Evolutionary conservation across 2,329 filamentous ascomycete genomes (phyloP).

Genomic region (Triangularia verruculosa): DNA sequence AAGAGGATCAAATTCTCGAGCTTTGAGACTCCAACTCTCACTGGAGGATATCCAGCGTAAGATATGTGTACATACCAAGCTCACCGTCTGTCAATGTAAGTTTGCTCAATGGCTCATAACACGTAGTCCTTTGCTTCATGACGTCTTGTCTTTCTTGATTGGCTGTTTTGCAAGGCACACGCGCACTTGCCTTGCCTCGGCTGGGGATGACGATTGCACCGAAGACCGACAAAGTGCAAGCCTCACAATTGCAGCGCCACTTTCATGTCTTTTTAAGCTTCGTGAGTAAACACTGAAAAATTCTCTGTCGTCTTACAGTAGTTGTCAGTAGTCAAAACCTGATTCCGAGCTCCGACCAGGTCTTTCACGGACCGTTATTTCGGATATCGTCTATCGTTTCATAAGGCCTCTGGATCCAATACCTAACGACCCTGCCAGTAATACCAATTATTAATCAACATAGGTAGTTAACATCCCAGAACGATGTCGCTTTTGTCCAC

Average conservation of each 20-base stretch:
- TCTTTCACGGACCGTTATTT: background rate
- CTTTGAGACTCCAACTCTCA: background rate
- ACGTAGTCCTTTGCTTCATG: background rate
- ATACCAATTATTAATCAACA: background rate
- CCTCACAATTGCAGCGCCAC: background rate
- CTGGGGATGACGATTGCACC: background rate
- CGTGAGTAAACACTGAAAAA: background rate
- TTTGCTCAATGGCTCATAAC: background rate
- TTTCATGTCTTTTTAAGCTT: background rate
- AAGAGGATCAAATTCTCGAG: background rate
- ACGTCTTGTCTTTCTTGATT: background rate
- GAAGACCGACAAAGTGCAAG: background rate
- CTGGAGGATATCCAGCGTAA: background rate
- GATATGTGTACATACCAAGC: background rate
- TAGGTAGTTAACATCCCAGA: conserved; percentile 28
- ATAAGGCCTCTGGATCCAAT: background rate
- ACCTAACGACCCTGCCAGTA: background rate
- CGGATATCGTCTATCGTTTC: background rate
- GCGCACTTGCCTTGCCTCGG: background rate
- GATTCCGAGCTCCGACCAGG: too few relatives aligned
- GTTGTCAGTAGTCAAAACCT: too few relatives aligned
- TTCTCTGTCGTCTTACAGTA: background rate
- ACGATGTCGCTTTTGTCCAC: conserved; percentile 48
- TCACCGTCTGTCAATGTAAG: background rate
- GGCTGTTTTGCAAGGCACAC: background rate